Evolutionary conservation across 148 eudicot genomes (phyloP).

Genomic region (Bassia scoparia): DNA sequence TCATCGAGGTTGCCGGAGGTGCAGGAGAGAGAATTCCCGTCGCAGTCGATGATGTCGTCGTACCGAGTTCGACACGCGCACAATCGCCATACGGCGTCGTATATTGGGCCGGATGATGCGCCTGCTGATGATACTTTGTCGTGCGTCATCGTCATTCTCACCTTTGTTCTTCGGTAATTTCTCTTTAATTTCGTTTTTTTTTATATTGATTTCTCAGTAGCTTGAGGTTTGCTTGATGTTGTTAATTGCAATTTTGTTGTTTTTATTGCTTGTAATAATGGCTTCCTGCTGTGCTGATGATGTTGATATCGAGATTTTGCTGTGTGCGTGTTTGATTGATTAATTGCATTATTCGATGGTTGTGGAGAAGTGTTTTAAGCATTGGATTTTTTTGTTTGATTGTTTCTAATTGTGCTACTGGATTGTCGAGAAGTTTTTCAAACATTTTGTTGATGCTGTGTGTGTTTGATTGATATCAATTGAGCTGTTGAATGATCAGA

Average conservation of each 20-base stretch:
- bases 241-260: not conserved
- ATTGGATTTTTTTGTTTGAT: not conserved
- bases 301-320: no score
- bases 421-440: no score
- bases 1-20: conserved; percentile 16
- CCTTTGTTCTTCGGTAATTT: conserved; percentile 63
- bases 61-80: conserved; percentile 22
- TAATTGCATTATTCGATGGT: not conserved
- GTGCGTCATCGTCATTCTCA: conserved; percentile 46
- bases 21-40: conserved; percentile 1
- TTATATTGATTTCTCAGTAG: no score
- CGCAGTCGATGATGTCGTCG: conserved; percentile 24
- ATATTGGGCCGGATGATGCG: conserved; percentile 12
- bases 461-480: not conserved
- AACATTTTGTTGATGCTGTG: no score
- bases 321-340: not conserved
- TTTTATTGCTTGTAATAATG: not conserved
- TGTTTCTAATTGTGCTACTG: no score
- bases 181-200: not conserved
- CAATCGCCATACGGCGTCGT: not conserved
- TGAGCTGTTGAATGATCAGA: no score
- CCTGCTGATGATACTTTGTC: conserved; percentile 54
- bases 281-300: no score
- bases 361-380: not conserved
- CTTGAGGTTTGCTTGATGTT: not conserved